A percentile compares a stretch with the other conserved stretches of the same genome.
Conservation (phyloP, 2,329 filamentous ascomycete species). For the Xylaria sp. region DNA sequence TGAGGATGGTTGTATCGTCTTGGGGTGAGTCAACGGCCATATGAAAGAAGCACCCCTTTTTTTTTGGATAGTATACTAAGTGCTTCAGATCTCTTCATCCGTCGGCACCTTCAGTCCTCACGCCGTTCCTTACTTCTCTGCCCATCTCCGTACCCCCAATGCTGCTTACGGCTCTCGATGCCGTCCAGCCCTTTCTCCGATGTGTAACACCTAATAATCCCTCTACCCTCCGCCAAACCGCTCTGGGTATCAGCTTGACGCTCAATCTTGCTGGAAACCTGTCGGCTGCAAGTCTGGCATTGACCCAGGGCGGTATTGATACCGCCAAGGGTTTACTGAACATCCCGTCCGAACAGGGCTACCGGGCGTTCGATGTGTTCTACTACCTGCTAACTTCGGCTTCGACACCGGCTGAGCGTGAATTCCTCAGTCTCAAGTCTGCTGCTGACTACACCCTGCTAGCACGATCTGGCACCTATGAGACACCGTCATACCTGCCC, state of each 20-base stretch:
- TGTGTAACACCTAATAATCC: constrained; percentile 86
- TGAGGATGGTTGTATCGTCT: constrained; percentile 87
- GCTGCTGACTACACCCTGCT: constrained; percentile 74
- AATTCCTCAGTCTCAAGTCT: constrained; percentile 76
- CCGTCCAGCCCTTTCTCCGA: constrained; percentile 77
- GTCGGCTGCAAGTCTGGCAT: constrained; percentile 65
- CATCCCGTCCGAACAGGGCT: constrained; percentile 72
- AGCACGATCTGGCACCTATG: constrained; percentile 76
- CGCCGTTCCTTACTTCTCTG: constrained; percentile 73
- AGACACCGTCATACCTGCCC: constrained; percentile 80
- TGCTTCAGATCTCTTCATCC: constrained; percentile 71
- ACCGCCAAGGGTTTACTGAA: constrained; percentile 73
- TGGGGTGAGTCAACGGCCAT: constrained; percentile 61
- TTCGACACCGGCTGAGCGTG: constrained; percentile 80
- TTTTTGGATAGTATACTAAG: constrained; percentile 15
- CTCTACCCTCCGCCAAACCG: constrained; percentile 73
- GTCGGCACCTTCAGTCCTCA: constrained; percentile 77
- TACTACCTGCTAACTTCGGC: constrained; percentile 94
- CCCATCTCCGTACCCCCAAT: constrained; percentile 72
- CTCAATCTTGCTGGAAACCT: constrained; percentile 76
- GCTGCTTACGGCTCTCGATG: constrained; percentile 73
- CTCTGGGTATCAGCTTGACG: constrained; percentile 74
- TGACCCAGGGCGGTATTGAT: constrained; percentile 86
- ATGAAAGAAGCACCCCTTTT: not conserved
- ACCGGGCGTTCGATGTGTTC: constrained; percentile 94